phyloP scores from a whole-genome alignment of 495 filamentous ascomycete species.

The Tricharina praecox region DNA sequence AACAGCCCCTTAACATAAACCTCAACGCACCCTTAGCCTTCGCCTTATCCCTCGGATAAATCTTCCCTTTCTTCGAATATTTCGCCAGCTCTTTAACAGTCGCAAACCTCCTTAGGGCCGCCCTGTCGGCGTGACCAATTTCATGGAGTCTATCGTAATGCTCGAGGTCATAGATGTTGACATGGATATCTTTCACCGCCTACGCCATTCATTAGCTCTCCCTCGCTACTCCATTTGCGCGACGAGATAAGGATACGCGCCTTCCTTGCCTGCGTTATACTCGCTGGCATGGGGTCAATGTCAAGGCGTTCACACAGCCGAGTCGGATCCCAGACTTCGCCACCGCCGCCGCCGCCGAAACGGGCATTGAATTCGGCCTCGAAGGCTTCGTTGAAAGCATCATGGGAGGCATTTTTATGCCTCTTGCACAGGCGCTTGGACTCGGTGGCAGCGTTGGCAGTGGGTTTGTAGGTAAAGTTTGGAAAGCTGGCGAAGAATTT shows the following conservation, averaged over 20 bases:
- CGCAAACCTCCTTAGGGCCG: conserved; percentile 3
- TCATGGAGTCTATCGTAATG: background rate
- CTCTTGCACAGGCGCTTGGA: conserved; percentile 1
- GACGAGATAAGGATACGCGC: background rate
- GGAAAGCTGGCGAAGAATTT: conserved; percentile 5
- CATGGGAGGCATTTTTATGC: background rate
- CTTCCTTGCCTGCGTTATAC: background rate
- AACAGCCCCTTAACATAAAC: conserved; percentile 9
- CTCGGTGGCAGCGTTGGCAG: conserved; percentile 5
- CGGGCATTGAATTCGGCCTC: background rate
- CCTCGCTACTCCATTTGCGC: background rate
- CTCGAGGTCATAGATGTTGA: conserved; percentile 11
- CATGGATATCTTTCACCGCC: background rate
- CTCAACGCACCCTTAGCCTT: conserved; percentile 4
- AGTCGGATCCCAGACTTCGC: background rate
- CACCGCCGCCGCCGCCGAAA: background rate
- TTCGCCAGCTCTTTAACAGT: background rate
- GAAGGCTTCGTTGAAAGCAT: background rate
- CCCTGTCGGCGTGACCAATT: background rate
- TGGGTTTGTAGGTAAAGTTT: conserved; percentile 6
- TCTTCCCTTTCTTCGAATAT: background rate
- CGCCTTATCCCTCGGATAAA: background rate
- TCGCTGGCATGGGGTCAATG: conserved; percentile 5
- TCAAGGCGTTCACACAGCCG: conserved; percentile 2
- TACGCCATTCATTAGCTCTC: background rate